Evolutionary conservation across 116 monocot species (phyloP).

Genomic region (Trichopus zeylanicus): DNA sequence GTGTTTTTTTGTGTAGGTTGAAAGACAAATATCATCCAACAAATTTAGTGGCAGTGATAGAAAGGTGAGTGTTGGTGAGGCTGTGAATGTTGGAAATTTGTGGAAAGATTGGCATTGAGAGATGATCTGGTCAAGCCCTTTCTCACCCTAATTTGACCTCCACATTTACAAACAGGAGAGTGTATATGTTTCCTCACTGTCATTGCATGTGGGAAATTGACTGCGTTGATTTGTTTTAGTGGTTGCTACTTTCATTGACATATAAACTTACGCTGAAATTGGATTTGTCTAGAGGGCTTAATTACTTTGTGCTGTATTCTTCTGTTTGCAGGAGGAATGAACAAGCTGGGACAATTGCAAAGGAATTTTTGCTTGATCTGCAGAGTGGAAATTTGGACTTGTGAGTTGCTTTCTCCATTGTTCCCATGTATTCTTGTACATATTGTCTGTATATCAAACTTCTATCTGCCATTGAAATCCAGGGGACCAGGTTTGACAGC

Average conservation of each 20-base stretch:
- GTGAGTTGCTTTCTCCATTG: slow-evolving; percentile 33
- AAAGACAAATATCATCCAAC: slow-evolving; percentile 98
- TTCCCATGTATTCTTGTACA: not conserved
- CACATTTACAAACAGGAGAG: no score
- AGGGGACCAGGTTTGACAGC: slow-evolving; percentile 76
- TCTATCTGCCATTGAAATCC: slow-evolving; percentile 9
- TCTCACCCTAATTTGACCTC: no score
- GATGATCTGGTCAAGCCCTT: not conserved
- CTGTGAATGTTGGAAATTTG: not conserved
- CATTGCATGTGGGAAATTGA: no score
- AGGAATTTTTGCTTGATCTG: slow-evolving; percentile 81
- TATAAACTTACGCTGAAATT: not conserved
- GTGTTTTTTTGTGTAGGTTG: slow-evolving; percentile 41
- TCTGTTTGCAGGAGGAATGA: slow-evolving; percentile 56
- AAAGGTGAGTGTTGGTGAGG: slow-evolving; percentile 53
- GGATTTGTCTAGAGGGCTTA: not conserved
- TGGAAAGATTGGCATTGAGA: not conserved
- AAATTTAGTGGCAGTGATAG: slow-evolving; percentile 79
- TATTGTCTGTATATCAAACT: not conserved
- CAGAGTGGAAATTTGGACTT: slow-evolving; percentile 80
- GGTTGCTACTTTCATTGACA: no score
- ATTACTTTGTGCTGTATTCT: not conserved
- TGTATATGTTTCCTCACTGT: not conserved
- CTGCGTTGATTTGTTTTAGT: no score
- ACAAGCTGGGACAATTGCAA: slow-evolving; percentile 55